Percentiles rank a stretch among this genome's conserved stretches.
phyloP scores from a whole-genome alignment of 2,329 filamentous ascomycete species.

The Verticillium alfalfae region DNA sequence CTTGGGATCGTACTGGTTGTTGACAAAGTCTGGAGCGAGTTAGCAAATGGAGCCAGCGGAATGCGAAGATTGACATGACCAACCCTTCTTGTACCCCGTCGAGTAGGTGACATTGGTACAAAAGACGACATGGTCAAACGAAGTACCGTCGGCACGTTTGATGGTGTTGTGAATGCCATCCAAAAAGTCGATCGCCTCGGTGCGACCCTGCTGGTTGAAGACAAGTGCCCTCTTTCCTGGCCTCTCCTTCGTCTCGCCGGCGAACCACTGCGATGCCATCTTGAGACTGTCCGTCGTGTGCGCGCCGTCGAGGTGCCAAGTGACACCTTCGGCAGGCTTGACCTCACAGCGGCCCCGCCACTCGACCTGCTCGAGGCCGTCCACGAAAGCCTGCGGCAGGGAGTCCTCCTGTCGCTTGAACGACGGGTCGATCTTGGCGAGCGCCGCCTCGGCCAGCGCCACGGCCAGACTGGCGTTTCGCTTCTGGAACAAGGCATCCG shows the following conservation, averaged over 20 bases:
- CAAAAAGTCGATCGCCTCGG: constrained; percentile 49
- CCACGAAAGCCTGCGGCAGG: constrained; percentile 60
- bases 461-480: constrained; percentile 53
- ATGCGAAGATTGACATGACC: background rate
- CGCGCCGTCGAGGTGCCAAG: constrained; percentile 89
- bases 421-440: constrained; percentile 32
- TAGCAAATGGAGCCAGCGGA: constrained; percentile 5
- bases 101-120: constrained; percentile 67
- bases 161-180: constrained; percentile 34
- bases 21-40: constrained; percentile 44
- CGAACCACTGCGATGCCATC: constrained; percentile 79
- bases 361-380: constrained; percentile 68
- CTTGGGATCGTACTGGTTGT: constrained; percentile 45
- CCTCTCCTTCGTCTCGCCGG: constrained; percentile 35
- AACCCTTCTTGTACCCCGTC: constrained; percentile 43
- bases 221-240: constrained; percentile 54
- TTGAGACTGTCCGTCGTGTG: constrained; percentile 89
- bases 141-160: constrained; percentile 20
- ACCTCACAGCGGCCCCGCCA: constrained; percentile 76
- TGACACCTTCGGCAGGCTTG: constrained; percentile 48
- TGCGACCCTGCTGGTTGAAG: constrained; percentile 77
- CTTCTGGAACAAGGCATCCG: constrained; percentile 51
- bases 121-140: constrained; percentile 74
- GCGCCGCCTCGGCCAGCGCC: constrained; percentile 42
- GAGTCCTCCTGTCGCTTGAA: constrained; percentile 11